Evolutionary conservation across 75 land plant species (phyloP), one percentile per base, ranked within the genome.

Genomic region (Pinus albicaulis): DNA sequence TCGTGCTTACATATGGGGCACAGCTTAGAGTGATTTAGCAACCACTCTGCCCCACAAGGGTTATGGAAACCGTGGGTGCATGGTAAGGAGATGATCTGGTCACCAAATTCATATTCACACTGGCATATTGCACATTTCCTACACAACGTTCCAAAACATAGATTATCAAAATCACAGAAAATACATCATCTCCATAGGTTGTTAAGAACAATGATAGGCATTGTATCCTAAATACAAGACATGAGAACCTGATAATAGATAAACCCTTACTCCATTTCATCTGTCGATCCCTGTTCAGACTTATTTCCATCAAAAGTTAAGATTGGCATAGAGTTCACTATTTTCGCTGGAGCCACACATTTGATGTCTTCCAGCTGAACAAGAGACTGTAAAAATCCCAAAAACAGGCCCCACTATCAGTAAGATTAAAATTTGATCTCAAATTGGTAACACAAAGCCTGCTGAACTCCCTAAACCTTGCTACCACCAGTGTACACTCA

Each of bases 1-100:
- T 84, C 79, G 41, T 68, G 69, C 73, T 84, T 84, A 71, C 83
- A 84, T 26, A 84, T 76, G 41, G 85, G 85, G 41, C 85, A 84
- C 22, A 84, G 78, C 74, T 84, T 84, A 23, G 85, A 84, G 74
- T 84, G 76, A 20, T 81, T 73, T 25, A 76, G 70, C 15, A 84
- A 44, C 85, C 84, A 81, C 75, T 76, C 71, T 2, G 83, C 59
- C 10, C 79, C 85, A 72, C 85, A 84, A 2, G 72, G 57, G 53
- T 76, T 36, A 57, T 84, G 85, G 25, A 81, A 76, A 3, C 61
- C 38, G 22, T 84, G 85, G 24, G 25, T 26, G 61, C 85, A 84
- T n/a, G 85, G 85, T 44, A 84, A 76, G 59, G 31, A 59, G 2
- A 80, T 44, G 19, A 75, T 84, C 19, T 24, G 17, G 3, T 83